Base-by-base conservation (phyloP, 495 filamentous ascomycete species). In the Xylaria venustula region DNA sequence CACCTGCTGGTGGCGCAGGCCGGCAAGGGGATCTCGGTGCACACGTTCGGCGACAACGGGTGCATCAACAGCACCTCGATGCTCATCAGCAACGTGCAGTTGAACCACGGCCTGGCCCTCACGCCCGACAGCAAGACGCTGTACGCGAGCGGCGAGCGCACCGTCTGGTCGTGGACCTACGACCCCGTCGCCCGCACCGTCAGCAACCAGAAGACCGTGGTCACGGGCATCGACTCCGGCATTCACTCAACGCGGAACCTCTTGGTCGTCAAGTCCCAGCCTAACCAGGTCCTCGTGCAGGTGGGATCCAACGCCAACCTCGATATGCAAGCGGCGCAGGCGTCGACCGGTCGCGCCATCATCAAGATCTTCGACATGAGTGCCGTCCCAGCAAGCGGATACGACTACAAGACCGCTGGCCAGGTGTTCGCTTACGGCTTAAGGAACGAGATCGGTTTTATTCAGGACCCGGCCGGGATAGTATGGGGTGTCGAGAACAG, bases 401-500 rank as follows among this genome's bases (percentile, higher is more conserved):
- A 65, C 64, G 77, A 81, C 66, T 89, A 78, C 67, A 75, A 79
- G 48, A 78, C 72, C 0, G 75, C 80, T 36, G 87, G 87, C 6
- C 63, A 77, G 37, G 73, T 85, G 6, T 77, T 87, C 19, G 87
- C 85, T 0, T 90, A 86, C 75, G 87, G 87, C 14, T 73, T 90
- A 40, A 75, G 88, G 3, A 90, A 90, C 69, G 83, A 83, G 28
- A 87, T 90, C 22, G 87, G 87, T n/a, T 73, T 90, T 11, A 79
- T 72, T 1, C 79, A 85, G 58, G 82, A 90, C 47, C 83, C 83
- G 0, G 79, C 71, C 8, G 86, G 87, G 23, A 80, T 81, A 3
- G 77, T 89, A 54, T 90, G 83, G 75, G 81, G 79, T 2, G 88
- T 90, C 1, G 88, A 90, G 75, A 90, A 90, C 65, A 85, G 81